Percentiles rank a stretch among this genome's conserved stretches.
Evolutionary conservation across 495 filamentous ascomycete genomes (phyloP).

Genomic region (Glarea lozoyensis): DNA sequence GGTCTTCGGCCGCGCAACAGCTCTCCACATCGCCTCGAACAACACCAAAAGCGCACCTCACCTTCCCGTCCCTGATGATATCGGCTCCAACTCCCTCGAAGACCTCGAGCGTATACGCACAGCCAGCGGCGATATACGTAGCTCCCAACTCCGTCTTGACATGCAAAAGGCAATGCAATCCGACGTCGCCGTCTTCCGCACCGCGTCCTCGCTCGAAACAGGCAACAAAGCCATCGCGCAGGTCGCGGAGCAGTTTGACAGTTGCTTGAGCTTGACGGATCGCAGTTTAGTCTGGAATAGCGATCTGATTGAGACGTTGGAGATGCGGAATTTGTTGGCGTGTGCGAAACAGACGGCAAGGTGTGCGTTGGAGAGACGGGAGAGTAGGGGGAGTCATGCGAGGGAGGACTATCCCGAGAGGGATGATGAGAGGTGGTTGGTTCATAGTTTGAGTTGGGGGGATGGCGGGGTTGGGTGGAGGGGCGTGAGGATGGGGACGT

Average conservation of each 20-base stretch:
- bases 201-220: slow-evolving; percentile 6
- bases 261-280: slow-evolving; percentile 11
- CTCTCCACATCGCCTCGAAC: slow-evolving; percentile 18
- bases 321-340: slow-evolving; percentile 20
- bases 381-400: slow-evolving; percentile 21
- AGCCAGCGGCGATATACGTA: slow-evolving; percentile 8
- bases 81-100: slow-evolving; percentile 9
- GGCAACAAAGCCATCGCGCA: slow-evolving; percentile 6
- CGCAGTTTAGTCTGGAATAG: slow-evolving; percentile 18
- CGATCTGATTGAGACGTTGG: slow-evolving; percentile 21
- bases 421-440: slow-evolving; percentile 17
- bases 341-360: slow-evolving; percentile 20
- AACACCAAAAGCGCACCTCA: slow-evolving; percentile 13
- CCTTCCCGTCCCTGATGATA: slow-evolving; percentile 8
- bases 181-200: slow-evolving; percentile 19
- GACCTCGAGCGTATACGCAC: slow-evolving; percentile 13
- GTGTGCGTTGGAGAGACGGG: slow-evolving; percentile 17
- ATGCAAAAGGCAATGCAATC: slow-evolving; percentile 23
- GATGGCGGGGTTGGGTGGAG: slow-evolving; percentile 15
- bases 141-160: slow-evolving; percentile 8
- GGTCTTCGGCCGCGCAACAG: slow-evolving; percentile 18
- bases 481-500: slow-evolving; percentile 15
- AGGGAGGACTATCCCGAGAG: slow-evolving; percentile 17
- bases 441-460: slow-evolving; percentile 20
- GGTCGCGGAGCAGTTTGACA: slow-evolving; percentile 12